Percentiles rank a stretch among this genome's conserved stretches.
These are phyloP conservation scores for Mycena chlorophos DNA, from an alignment of 768 basidiomycete species.

Conservation along the genomic window DNA sequence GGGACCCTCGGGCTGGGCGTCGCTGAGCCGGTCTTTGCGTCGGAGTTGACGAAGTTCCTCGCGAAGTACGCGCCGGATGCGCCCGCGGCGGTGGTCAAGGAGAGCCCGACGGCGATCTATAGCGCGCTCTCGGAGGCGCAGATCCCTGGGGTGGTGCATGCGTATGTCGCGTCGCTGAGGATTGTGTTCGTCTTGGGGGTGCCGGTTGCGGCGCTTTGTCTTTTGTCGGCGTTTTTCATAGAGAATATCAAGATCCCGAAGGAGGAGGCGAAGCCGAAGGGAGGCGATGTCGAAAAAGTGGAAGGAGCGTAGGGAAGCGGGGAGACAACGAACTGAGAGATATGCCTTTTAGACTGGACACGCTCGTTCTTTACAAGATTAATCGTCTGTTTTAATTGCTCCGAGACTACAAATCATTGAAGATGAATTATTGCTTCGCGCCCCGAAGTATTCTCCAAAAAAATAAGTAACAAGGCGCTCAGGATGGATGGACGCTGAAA, in stretches of 20 bases:
- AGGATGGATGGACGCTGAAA: too few relatives aligned
- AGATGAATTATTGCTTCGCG: too few relatives aligned
- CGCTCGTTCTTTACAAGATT: too few relatives aligned
- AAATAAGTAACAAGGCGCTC: too few relatives aligned
- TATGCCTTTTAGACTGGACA: too few relatives aligned
- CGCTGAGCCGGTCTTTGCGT: slow-evolving; percentile 13
- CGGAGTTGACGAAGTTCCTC: slow-evolving; percentile 13
- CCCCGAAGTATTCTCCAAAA: too few relatives aligned
- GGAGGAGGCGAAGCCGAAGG: too few relatives aligned
- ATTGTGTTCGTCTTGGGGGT: slow-evolving; percentile 15
- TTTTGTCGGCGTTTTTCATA: not conserved
- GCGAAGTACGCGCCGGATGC: slow-evolving; percentile 18
- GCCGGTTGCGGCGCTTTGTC: not conserved
- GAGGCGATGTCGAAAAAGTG: too few relatives aligned
- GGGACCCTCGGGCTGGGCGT: slow-evolving; percentile 12
- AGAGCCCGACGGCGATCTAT: slow-evolving; percentile 19
- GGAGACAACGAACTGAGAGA: too few relatives aligned
- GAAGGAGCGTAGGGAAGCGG: too few relatives aligned
- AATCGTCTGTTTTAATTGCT: too few relatives aligned
- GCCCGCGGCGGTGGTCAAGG: slow-evolving; percentile 5
- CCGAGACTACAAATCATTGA: too few relatives aligned
- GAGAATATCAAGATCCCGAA: not conserved
- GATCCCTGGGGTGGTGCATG: slow-evolving; percentile 16
- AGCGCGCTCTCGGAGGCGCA: not conserved
- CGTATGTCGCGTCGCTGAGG: slow-evolving; percentile 2